phyloP scores from a whole-genome alignment of 345 rosid species.

The Melaleuca quinquenervia region DNA sequence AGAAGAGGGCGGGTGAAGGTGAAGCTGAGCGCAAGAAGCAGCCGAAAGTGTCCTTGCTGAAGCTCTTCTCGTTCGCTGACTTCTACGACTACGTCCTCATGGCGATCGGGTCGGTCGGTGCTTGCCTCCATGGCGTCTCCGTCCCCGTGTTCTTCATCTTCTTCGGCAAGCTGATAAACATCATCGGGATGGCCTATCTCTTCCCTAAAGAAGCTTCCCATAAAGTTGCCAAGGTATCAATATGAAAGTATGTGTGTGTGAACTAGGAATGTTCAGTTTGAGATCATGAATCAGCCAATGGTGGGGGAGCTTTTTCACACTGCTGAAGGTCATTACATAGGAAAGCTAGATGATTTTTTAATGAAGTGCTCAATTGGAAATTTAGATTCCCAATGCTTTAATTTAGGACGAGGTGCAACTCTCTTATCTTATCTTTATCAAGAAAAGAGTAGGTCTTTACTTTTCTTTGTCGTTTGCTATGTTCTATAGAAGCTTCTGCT shows the following conservation, averaged over 20 bases:
- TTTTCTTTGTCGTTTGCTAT: not conserved
- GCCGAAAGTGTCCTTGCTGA: slow-evolving; percentile 40
- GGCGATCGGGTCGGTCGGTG: slow-evolving; percentile 85
- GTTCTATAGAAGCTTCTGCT: not conserved
- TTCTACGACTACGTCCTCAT: slow-evolving; percentile 64
- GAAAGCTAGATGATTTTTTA: not conserved
- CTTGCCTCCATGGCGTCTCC: slow-evolving; percentile 79
- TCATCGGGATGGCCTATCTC: slow-evolving; percentile 73
- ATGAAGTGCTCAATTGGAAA: not conserved
- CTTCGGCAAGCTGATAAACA: slow-evolving; percentile 74
- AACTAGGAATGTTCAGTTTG: not conserved
- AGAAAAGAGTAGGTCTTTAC: not conserved
- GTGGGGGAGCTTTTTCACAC: not conserved
- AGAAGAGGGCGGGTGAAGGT: slow-evolving; percentile 1
- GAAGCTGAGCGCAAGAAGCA: slow-evolving; percentile 2
- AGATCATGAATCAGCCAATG: not conserved
- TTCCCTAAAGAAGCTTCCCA: slow-evolving; percentile 73
- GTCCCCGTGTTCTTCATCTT: slow-evolving; percentile 90
- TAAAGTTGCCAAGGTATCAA: slow-evolving; percentile 71
- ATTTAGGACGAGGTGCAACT: not conserved
- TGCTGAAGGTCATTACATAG: not conserved
- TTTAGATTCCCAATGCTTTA: not conserved
- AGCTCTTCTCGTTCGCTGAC: slow-evolving; percentile 79
- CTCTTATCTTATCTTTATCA: not conserved
- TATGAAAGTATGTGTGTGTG: not conserved